Base-by-base conservation (phyloP, 2,329 filamentous ascomycete species). In the Colletotrichum godetiae region DNA sequence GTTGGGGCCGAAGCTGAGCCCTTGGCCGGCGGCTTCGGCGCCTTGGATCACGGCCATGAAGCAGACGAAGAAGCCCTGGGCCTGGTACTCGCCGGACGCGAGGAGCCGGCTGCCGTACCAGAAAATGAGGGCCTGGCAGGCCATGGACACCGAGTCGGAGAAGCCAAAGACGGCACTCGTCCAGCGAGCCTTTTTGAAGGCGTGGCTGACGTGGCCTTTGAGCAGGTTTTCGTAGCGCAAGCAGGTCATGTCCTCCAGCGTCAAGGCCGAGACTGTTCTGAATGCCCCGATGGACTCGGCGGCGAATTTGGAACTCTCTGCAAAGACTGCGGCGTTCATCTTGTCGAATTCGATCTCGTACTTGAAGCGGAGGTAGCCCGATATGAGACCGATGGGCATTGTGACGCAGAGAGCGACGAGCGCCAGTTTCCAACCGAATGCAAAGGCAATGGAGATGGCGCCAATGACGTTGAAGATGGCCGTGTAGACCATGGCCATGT, bases 401-500 rank as follows among this genome's bases (percentile, higher is more conserved):
- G 88, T 88, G 10, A 93, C 89, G 76, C 90, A 92, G 10, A 91
- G 83, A 0, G 89, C 88, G 0, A 95, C 91, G 0, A 95, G 82
- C 0, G 92, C 90, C 10, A 96, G 85, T 79, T 95, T 95, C 94
- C 94, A 95, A 1, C 92, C 92, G 79, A 92, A 94, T 4, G 88
- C 85, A 77, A 94, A 95, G 1, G 92, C 87, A 64, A 95, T 92
- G 56, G 88, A 84, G 15, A 94, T 82, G 8, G 89, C 90, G 0
- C 92, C 93, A 10, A 90, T 77, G 3, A 95, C 81, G 61, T 89
- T 92, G 78, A 94, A 92, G 27, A 92, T 78, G 10, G 92, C 90
- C 24, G 92, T 89, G 72, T 86, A 86, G 2, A 90, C 87, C 75
- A 93, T 86, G 2, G 90, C 87, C 86, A 92, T 89, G 78, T 92